Conservation (phyloP, 2,329 filamentous ascomycete genomes). For the Gaeumannomyces tritici region DNA sequence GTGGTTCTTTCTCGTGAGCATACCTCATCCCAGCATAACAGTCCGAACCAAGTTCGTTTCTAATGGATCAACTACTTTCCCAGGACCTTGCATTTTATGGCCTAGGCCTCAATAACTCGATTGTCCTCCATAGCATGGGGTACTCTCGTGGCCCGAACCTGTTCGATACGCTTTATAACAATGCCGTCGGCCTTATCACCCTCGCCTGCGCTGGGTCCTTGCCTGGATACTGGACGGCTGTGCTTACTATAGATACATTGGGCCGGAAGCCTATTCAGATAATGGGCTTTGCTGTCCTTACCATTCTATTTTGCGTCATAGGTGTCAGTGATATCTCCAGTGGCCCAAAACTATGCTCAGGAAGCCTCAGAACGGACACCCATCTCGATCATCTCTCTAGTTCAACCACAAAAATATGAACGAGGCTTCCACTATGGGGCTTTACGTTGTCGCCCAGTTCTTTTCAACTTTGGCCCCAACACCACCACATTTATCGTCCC, state of each 20-base stretch:
- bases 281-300: constrained; percentile 50
- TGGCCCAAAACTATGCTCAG: too few species aligned
- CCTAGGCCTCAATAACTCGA: constrained; percentile 65
- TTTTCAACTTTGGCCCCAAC: constrained; percentile 60
- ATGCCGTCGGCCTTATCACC: constrained; percentile 68
- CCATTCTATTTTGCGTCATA: constrained; percentile 50
- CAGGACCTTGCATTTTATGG: constrained; percentile 61
- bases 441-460: constrained; percentile 57
- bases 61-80: not conserved
- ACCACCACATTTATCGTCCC: constrained; percentile 58
- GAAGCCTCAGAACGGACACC: not conserved
- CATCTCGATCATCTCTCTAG: constrained; percentile 20
- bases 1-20: constrained; percentile 63
- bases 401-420: constrained; percentile 26
- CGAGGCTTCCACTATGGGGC: constrained; percentile 40
- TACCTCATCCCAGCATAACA: not conserved
- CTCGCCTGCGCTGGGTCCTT: constrained; percentile 68
- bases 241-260: constrained; percentile 63
- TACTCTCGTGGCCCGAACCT: constrained; percentile 54
- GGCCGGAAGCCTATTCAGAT: constrained; percentile 71
- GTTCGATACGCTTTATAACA: constrained; percentile 61
- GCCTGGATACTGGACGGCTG: constrained; percentile 71
- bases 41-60: not conserved
- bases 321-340: constrained; percentile 35
- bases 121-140: constrained; percentile 63